Evolutionary conservation across 805 yeast species (phyloP), one percentile per base, ranked within the genome.

Genomic region (Pichia heedii): DNA sequence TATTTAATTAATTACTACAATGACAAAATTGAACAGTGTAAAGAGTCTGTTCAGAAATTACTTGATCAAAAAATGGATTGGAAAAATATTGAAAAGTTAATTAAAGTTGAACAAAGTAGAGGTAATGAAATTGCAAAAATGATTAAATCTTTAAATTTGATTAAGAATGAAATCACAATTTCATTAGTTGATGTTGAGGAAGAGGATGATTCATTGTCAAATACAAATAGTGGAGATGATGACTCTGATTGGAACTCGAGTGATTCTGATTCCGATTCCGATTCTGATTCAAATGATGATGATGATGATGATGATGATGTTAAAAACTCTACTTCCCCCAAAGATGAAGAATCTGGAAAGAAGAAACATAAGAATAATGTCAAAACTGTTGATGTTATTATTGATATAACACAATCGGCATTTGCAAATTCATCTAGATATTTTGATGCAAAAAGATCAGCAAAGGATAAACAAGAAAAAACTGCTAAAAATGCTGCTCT

Each of bases 31-130:
- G 93, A 83, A 40, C 75, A 76, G 16, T 87, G 93, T 39, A 81
- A 76, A 46, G 61, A 57, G 8, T 80, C 84, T 3, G 84, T 90
- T 5, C 82, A 80, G 46, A 65, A 68, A 1, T 63, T 87, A 43
- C 49, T 88, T 5, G 79, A 81, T 44, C 93, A 85, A 56, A 89
- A 85, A 50, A 85, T 87, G 86, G 97, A 90, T 58, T 90, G 98
- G 98, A 74, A 76, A 36, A 82, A 86, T 47, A 89, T 89, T 49
- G 96, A 84, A 57, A 77, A 79, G 49, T 63, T 83, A 45, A 79
- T 90, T 41, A 65, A 72, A 39, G 69, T 78, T 40, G 95, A 90
- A 55, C 80, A 85, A 52, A 61, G 67, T 1, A 74, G 80, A 52
- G 80, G 81, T 1, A 84, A 81, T 52, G 61, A 65, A 5, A 67